These are phyloP conservation scores for Ceriops zippeliana DNA, from an alignment of 345 rosid species.

Conservation along the genomic window DNA sequence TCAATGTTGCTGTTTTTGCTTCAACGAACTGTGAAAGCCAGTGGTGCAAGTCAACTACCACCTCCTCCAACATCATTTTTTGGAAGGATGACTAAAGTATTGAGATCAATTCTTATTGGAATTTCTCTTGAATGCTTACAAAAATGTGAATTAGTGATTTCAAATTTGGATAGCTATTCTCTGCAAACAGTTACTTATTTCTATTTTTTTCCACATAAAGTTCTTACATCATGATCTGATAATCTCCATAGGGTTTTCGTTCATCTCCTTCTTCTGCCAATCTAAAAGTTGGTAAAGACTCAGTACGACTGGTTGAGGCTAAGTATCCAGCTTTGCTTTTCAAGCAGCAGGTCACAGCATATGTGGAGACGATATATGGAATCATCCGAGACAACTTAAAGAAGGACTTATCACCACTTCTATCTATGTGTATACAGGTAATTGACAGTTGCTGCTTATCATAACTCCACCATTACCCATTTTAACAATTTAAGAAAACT, in stretches of 20 bases:
- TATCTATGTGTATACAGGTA: slow-evolving; percentile 89
- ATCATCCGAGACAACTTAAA: slow-evolving; percentile 91
- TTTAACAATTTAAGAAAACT: neutral
- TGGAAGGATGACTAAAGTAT: slow-evolving; percentile 68
- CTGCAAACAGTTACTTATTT: neutral
- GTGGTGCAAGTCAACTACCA: slow-evolving; percentile 57
- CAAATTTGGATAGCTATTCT: neutral
- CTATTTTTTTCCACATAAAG: slow-evolving; percentile 9
- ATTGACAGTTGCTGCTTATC: neutral
- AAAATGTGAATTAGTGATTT: neutral
- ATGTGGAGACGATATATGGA: slow-evolving; percentile 90
- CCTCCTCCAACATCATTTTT: slow-evolving; percentile 82
- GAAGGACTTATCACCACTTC: slow-evolving; percentile 69
- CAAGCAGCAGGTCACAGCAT: slow-evolving; percentile 95
- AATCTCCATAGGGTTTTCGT: slow-evolving; percentile 69
- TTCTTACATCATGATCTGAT: neutral
- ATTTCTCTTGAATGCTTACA: neutral
- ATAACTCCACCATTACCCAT: neutral
- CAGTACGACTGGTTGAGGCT: slow-evolving; percentile 76
- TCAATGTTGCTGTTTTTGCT: slow-evolving; percentile 37
- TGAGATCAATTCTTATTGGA: neutral
- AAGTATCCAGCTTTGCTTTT: slow-evolving; percentile 94
- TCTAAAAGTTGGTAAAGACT: slow-evolving; percentile 51
- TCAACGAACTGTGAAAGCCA: slow-evolving; percentile 19
- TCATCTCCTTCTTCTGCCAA: slow-evolving; percentile 78